Conservation (phyloP, 495 filamentous ascomycete genomes). For the Pseudotulostoma volvatum region DNA sequence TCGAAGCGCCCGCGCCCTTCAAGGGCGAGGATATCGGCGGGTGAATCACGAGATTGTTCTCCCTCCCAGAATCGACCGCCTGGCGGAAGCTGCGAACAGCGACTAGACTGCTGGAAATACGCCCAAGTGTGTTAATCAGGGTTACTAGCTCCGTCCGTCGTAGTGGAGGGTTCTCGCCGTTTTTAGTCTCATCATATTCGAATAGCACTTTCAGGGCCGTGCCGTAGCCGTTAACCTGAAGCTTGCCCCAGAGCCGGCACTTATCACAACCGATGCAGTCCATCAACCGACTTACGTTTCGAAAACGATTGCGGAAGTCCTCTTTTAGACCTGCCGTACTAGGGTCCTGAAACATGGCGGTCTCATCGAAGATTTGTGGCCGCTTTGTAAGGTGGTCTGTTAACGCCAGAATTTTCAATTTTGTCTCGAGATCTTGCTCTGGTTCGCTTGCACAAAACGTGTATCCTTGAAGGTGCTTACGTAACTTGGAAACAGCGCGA, state of each 20-base stretch:
- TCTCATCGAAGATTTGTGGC: conserved; percentile 82
- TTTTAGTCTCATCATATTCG: conserved; percentile 74
- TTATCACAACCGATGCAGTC: conserved; percentile 99
- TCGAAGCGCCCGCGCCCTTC: neutral
- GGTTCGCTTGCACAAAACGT: conserved; percentile 85
- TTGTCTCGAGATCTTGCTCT: conserved; percentile 60
- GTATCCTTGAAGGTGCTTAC: conserved; percentile 63
- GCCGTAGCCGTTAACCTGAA: conserved; percentile 92
- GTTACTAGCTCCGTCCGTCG: conserved; percentile 86
- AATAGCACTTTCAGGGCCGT: conserved; percentile 91
- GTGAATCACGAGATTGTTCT: conserved; percentile 19
- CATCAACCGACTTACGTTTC: conserved; percentile 91
- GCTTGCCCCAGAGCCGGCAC: conserved; percentile 92
- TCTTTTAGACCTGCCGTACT: conserved; percentile 68
- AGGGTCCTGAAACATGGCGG: conserved; percentile 66
- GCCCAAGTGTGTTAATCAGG: conserved; percentile 80
- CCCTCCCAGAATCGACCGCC: conserved; percentile 27
- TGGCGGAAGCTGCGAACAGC: conserved; percentile 62
- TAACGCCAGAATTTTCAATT: conserved; percentile 57
- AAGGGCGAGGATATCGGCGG: neutral
- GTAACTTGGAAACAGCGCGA: conserved; percentile 82
- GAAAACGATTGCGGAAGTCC: conserved; percentile 93
- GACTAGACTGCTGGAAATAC: conserved; percentile 61
- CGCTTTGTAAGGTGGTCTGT: conserved; percentile 46
- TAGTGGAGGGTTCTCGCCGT: conserved; percentile 55